These are phyloP conservation scores for Fusarium sp. DNA, from an alignment of 2,329 filamentous ascomycete genomes.

Conservation along the genomic window DNA sequence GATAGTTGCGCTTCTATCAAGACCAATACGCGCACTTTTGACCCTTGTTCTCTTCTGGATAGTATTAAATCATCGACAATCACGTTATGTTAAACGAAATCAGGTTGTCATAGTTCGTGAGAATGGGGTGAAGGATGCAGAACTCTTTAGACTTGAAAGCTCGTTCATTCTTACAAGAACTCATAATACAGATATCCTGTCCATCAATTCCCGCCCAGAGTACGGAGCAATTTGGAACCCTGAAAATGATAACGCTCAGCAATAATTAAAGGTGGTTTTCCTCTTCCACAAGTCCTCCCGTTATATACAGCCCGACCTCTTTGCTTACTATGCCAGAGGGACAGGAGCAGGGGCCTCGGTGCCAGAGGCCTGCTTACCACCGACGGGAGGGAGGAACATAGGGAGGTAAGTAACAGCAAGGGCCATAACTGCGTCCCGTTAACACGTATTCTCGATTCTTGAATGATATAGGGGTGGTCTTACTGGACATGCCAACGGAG, in stretches of 20 bases:
- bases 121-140: background rate
- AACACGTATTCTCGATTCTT: constrained; percentile 8
- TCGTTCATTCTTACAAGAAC: constrained; percentile 7
- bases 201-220: background rate
- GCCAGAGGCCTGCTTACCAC: constrained; percentile 44
- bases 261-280: constrained; percentile 1
- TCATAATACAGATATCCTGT: constrained; percentile 2
- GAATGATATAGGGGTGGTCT: constrained; percentile 46
- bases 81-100: background rate
- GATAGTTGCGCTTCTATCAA: background rate
- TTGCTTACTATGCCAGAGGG: constrained; percentile 22
- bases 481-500: constrained; percentile 82
- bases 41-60: background rate
- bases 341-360: constrained; percentile 45
- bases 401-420: constrained; percentile 63
- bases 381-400: constrained; percentile 58
- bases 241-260: constrained; percentile 17
- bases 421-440: constrained; percentile 62
- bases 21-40: background rate
- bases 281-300: background rate
- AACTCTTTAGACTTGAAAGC: background rate
- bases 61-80: background rate
- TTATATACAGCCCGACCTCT: constrained; percentile 2
- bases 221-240: background rate
- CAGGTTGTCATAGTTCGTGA: background rate